A percentile compares a stretch with the other conserved stretches of the same genome.
Conservation (phyloP, 345 rosid species). For the Corchorus capsularis region DNA sequence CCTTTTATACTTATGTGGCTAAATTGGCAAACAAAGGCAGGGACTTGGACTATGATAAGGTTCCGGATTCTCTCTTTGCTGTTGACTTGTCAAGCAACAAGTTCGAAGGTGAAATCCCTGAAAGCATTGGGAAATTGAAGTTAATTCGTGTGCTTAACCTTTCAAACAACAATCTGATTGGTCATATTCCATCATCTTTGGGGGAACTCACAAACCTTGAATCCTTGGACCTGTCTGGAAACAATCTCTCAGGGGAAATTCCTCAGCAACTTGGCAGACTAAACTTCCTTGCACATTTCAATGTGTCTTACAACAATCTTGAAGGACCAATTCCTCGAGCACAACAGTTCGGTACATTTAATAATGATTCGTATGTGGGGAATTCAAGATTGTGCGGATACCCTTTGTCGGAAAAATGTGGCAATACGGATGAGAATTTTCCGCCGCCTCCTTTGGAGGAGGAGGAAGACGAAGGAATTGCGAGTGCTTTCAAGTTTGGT, state of each 20-base stretch:
- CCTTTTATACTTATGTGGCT: constrained; percentile 11
- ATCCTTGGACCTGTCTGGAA: constrained; percentile 31
- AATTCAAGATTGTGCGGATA: constrained; percentile 30
- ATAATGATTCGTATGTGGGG: constrained; percentile 13
- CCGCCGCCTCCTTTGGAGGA: background rate
- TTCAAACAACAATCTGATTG: constrained; percentile 27
- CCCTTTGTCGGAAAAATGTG: constrained; percentile 25
- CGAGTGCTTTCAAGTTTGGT: background rate
- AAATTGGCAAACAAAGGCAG: constrained; percentile 26
- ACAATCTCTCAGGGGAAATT: constrained; percentile 25
- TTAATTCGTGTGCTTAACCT: constrained; percentile 18
- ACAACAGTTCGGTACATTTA: constrained; percentile 24
- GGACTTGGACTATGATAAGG: background rate
- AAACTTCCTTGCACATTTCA: constrained; percentile 20
- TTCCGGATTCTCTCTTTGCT: background rate
- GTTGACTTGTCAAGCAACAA: constrained; percentile 29
- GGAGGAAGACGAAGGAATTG: background rate
- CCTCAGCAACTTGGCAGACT: constrained; percentile 25
- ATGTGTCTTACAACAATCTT: constrained; percentile 32
- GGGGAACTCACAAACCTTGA: constrained; percentile 15
- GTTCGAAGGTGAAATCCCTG: constrained; percentile 24
- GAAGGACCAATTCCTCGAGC: constrained; percentile 28
- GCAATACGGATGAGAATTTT: background rate
- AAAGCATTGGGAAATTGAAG: constrained; percentile 7
- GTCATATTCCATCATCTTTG: constrained; percentile 21